A percentile compares a stretch with the other conserved stretches of the same genome.
phyloP scores from a whole-genome alignment of 768 basidiomycete genomes.

The Suillus sp. region DNA sequence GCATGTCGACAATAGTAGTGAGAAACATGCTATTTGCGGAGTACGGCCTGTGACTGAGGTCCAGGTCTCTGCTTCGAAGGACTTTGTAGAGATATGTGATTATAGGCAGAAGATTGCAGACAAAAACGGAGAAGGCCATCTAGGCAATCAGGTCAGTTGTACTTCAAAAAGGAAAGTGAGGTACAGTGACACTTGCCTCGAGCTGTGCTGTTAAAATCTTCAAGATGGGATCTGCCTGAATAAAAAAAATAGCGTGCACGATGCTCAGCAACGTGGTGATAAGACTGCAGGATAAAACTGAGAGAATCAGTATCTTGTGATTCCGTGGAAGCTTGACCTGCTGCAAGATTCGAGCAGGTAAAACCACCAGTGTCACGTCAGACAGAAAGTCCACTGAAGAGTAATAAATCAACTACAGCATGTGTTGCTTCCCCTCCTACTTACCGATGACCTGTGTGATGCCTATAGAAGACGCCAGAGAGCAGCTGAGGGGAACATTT shows the following conservation, averaged over 20 bases:
- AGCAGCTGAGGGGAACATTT: conserved; percentile 6
- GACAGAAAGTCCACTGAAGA: conserved; percentile 25
- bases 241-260: conserved; percentile 13
- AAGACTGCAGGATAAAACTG: conserved; percentile 16
- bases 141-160: conserved; percentile 9
- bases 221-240: conserved; percentile 9
- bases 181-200: conserved; percentile 16
- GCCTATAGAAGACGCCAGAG: conserved; percentile 9
- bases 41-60: not conserved
- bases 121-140: conserved; percentile 20
- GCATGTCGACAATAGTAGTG: conserved; percentile 13
- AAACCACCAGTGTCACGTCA: conserved; percentile 16
- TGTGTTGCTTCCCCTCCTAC: not conserved
- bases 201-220: conserved; percentile 16
- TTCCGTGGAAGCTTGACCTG: conserved; percentile 13
- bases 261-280: conserved; percentile 14
- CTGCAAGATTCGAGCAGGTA: conserved; percentile 17
- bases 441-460: conserved; percentile 11
- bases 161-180: not conserved
- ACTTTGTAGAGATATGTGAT: conserved; percentile 18
- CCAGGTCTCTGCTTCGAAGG: conserved; percentile 12
- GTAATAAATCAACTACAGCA: not conserved
- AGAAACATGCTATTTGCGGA: conserved; percentile 8
- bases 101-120: conserved; percentile 22
- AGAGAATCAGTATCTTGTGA: conserved; percentile 13